Evolutionary conservation across 2,329 filamentous ascomycete species (phyloP).

Genomic region (Aspergillus pseudoglaucus): DNA sequence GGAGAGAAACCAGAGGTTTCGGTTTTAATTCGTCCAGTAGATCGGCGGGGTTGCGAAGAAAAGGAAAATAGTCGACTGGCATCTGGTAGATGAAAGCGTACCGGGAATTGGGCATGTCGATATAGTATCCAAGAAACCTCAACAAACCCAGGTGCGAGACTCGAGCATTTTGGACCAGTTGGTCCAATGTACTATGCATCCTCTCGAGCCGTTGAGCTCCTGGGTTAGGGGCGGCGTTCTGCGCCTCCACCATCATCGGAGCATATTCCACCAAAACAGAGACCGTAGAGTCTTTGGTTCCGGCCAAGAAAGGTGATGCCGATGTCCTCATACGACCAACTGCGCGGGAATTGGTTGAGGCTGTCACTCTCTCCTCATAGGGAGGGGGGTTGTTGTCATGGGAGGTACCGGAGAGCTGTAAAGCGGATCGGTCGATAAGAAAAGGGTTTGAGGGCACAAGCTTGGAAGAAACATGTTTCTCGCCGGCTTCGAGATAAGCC

Average conservation of each 20-base stretch:
- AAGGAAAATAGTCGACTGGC: slow-evolving; percentile 43
- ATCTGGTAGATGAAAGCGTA: slow-evolving; percentile 58
- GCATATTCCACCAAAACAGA: slow-evolving; percentile 38
- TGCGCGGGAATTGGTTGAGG: slow-evolving; percentile 36
- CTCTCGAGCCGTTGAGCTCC: slow-evolving; percentile 27
- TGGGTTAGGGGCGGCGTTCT: slow-evolving; percentile 22
- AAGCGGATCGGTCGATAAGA: slow-evolving; percentile 33
- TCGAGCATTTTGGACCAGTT: slow-evolving; percentile 35
- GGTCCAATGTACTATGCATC: slow-evolving; percentile 33
- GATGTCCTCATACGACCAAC: slow-evolving; percentile 35
- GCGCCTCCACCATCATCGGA: slow-evolving; percentile 34
- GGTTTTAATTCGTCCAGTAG: slow-evolving; percentile 32
- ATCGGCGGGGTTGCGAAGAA: slow-evolving; percentile 35
- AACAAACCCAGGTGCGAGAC: slow-evolving; percentile 38
- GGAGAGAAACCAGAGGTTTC: slow-evolving; percentile 36
- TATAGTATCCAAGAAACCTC: slow-evolving; percentile 45
- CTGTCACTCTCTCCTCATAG: slow-evolving; percentile 35
- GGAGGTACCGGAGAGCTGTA: slow-evolving; percentile 34
- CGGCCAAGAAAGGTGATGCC: slow-evolving; percentile 27
- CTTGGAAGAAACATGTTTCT: slow-evolving; percentile 11
- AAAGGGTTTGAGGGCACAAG: slow-evolving; percentile 25
- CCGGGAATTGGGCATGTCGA: slow-evolving; percentile 52
- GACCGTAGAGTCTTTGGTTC: slow-evolving; percentile 29
- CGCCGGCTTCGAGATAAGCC: not conserved
- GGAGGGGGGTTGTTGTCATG: slow-evolving; percentile 37